phyloP scores from a whole-genome alignment of 371 early-diverging fungal species.

The Chytridium lagenaria region DNA sequence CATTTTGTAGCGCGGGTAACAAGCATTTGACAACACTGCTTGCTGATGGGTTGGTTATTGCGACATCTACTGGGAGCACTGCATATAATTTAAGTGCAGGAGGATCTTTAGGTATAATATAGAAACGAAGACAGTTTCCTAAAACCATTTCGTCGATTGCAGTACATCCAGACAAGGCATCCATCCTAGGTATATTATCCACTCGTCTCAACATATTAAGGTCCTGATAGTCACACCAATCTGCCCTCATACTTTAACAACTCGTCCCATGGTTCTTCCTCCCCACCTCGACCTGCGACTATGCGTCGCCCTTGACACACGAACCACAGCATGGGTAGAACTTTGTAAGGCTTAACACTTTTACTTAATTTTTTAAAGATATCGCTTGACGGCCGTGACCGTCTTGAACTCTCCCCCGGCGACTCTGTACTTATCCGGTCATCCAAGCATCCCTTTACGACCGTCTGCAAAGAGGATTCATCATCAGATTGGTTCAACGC shows the following conservation, averaged over 20 bases:
- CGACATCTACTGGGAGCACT: slow-evolving; percentile 88
- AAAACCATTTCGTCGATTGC: slow-evolving; percentile 33
- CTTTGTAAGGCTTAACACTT: too few species aligned
- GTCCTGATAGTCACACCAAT: slow-evolving; percentile 79
- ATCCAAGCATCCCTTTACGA: slow-evolving; percentile 84
- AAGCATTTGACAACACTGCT: slow-evolving; percentile 55
- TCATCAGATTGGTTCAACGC: slow-evolving; percentile 39
- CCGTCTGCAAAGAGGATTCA: slow-evolving; percentile 69
- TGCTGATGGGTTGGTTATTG: slow-evolving; percentile 87
- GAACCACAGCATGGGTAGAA: slow-evolving; percentile 56
- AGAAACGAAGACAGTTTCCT: not conserved
- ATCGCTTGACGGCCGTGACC: slow-evolving; percentile 77
- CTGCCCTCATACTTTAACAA: slow-evolving; percentile 84
- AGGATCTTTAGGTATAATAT: slow-evolving; percentile 61
- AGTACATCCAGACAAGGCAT: slow-evolving; percentile 91
- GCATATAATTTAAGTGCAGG: slow-evolving; percentile 72
- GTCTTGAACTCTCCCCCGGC: slow-evolving; percentile 84
- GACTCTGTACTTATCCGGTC: slow-evolving; percentile 86
- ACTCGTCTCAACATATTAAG: not conserved
- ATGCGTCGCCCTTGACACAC: slow-evolving; percentile 43
- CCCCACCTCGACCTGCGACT: slow-evolving; percentile 70
- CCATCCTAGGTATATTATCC: slow-evolving; percentile 62
- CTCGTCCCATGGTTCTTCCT: slow-evolving; percentile 87
- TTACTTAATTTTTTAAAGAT: too few species aligned
- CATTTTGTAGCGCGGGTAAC: slow-evolving; percentile 71